Percentiles rank a stretch among this genome's conserved stretches.
Evolutionary conservation across 2,329 filamentous ascomycete genomes (phyloP).

Genomic region (Claviceps humidiphila): DNA sequence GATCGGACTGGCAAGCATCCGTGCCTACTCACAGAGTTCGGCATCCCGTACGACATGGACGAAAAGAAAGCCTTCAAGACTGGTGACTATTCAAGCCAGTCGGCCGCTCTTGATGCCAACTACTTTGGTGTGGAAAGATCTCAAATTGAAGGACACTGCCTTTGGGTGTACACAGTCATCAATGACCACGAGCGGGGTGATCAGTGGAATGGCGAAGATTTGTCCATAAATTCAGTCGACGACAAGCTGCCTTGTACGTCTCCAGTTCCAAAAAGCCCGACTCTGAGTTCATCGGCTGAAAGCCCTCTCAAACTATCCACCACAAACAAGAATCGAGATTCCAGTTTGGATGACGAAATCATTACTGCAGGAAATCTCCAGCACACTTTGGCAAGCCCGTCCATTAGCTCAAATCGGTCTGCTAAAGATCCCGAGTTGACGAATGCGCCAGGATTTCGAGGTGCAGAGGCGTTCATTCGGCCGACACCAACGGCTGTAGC

Average conservation of each 20-base stretch:
- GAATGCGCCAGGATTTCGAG: conserved; percentile 63
- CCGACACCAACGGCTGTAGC: conserved; percentile 66
- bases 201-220: conserved; percentile 93
- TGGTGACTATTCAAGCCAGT: conserved; percentile 87
- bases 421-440: conserved; percentile 42
- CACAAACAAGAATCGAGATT: conserved; percentile 15
- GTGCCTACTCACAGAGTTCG: conserved; percentile 85
- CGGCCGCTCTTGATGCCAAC: conserved; percentile 87
- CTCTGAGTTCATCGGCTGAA: conserved; percentile 30
- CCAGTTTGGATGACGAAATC: conserved; percentile 37
- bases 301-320: conserved; percentile 18
- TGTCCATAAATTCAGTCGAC: conserved; percentile 79
- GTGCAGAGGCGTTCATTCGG: conserved; percentile 84
- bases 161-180: conserved; percentile 76
- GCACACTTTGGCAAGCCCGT: conserved; percentile 53
- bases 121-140: conserved; percentile 85
- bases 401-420: conserved; percentile 46
- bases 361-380: conserved; percentile 68
- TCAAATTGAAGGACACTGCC: conserved; percentile 67
- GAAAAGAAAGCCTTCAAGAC: conserved; percentile 90
- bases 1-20: conserved; percentile 82
- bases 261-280: conserved; percentile 29
- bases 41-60: conserved; percentile 98
- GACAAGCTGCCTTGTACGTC: conserved; percentile 52
- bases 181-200: conserved; percentile 87